Conservation (phyloP, 2,329 filamentous ascomycete genomes). For the Fusarium euwallaceae region DNA sequence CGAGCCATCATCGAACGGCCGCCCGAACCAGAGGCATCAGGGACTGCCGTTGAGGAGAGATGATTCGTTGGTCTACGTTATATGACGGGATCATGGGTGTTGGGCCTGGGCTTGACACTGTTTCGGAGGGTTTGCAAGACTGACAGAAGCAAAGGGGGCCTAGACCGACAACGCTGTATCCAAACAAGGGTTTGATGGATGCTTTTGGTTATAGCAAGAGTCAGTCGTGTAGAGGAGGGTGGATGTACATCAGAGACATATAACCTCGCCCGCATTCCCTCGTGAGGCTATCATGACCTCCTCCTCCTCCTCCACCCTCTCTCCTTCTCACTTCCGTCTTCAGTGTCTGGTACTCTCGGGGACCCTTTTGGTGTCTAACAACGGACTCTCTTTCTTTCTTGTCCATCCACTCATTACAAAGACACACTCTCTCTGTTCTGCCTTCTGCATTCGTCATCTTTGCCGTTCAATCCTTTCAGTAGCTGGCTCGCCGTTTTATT, state of each 20-base stretch:
- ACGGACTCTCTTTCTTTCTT: conserved; percentile 13
- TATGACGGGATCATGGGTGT: not conserved
- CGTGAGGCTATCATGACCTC: conserved; percentile 31
- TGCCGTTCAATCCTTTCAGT: conserved; percentile 52
- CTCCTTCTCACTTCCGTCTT: conserved; percentile 26
- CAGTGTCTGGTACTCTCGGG: conserved; percentile 39
- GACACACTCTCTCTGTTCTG: not conserved
- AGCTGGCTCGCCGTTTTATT: conserved; percentile 45
- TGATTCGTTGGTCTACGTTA: not conserved
- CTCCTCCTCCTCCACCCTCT: not conserved
- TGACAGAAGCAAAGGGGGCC: conserved; percentile 12
- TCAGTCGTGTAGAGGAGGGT: not conserved
- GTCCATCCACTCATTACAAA: conserved; percentile 9
- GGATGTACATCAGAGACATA: conserved; percentile 36
- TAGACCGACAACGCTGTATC: not conserved
- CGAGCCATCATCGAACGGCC: conserved; percentile 16
- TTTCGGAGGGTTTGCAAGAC: conserved; percentile 34
- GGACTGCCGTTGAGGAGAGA: conserved; percentile 3
- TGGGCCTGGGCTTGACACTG: conserved; percentile 10
- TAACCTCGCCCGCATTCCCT: conserved; percentile 46
- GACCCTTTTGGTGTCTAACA: not conserved
- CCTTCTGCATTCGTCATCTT: conserved; percentile 32
- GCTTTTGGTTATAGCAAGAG: not conserved
- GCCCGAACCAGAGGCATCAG: conserved; percentile 22
- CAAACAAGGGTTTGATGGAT: not conserved